Conservation (phyloP, 108 stramenopile species). For the Stephanodiscus triporus region DNA sequence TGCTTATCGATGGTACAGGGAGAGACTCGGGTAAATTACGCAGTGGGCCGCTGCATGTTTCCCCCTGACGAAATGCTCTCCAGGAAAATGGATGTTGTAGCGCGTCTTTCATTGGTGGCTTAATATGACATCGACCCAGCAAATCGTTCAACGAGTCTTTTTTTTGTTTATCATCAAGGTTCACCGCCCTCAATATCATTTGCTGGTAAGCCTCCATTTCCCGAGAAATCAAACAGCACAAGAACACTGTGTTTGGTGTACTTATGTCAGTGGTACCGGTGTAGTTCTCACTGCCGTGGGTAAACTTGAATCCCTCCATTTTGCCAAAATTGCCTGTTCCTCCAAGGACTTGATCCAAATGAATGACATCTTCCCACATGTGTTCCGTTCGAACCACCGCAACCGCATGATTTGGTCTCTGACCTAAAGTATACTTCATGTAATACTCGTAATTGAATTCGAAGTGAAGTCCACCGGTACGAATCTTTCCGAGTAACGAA, state of each 20-base stretch:
- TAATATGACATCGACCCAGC: not conserved
- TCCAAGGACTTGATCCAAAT: not conserved
- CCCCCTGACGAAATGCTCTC: not conserved
- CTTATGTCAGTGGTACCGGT: not conserved
- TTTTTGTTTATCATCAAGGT: constrained; percentile 6
- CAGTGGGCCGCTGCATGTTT: not conserved
- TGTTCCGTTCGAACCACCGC: constrained; percentile 19
- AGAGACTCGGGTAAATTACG: no score
- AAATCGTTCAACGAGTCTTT: not conserved
- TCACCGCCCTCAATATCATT: constrained; percentile 3
- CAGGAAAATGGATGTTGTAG: constrained; percentile 2
- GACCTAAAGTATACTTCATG: constrained; percentile 1
- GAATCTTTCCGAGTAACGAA: not conserved
- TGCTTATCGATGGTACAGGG: no score
- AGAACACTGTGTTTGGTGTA: not conserved
- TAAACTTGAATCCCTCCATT: not conserved
- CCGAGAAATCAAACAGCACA: constrained; percentile 8
- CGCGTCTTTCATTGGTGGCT: not conserved
- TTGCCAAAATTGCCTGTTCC: not conserved
- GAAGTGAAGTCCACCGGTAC: not conserved
- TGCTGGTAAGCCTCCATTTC: constrained; percentile 11
- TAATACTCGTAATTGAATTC: constrained; percentile 7
- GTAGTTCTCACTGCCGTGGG: not conserved
- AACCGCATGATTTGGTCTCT: constrained; percentile 3
- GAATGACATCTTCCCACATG: constrained; percentile 1